These are phyloP conservation scores for Scenedesmus sp. DNA, from an alignment of 163 green algal genomes.

Conservation along the genomic window DNA sequence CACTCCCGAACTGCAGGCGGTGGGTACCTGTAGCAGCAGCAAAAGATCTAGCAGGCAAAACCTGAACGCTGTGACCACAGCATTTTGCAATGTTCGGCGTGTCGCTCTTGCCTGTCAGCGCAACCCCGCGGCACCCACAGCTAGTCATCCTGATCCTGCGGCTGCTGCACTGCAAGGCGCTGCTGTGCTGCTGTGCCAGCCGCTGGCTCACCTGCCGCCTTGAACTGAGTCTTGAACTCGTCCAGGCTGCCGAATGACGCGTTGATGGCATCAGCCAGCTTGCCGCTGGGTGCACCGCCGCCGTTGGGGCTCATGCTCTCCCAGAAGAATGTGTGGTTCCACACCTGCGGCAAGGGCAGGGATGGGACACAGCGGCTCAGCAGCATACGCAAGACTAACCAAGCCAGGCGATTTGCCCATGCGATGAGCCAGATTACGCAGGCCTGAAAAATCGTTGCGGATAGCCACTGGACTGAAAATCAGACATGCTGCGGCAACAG, in stretches of 20 bases:
- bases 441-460: too few species aligned
- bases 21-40: too few species aligned
- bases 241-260: conserved; percentile 79
- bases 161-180: background rate
- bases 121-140: background rate
- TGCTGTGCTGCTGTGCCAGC: background rate
- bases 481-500: too few species aligned
- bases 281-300: conserved; percentile 70
- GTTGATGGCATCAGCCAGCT: conserved; percentile 75
- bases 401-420: too few species aligned
- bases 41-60: too few species aligned
- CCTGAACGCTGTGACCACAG: background rate
- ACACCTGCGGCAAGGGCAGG: conserved; percentile 61
- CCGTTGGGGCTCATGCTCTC: conserved; percentile 89
- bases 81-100: background rate
- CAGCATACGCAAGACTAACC: background rate
- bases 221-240: conserved; percentile 76
- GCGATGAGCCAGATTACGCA: too few species aligned
- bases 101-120: too few species aligned
- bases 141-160: background rate
- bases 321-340: conserved; percentile 98
- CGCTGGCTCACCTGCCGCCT: conserved; percentile 38
- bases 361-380: background rate
- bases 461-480: too few species aligned
- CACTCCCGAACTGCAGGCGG: too few species aligned